Conservation (phyloP, 352 stramenopile species). For the Phytophthora europaea region DNA sequence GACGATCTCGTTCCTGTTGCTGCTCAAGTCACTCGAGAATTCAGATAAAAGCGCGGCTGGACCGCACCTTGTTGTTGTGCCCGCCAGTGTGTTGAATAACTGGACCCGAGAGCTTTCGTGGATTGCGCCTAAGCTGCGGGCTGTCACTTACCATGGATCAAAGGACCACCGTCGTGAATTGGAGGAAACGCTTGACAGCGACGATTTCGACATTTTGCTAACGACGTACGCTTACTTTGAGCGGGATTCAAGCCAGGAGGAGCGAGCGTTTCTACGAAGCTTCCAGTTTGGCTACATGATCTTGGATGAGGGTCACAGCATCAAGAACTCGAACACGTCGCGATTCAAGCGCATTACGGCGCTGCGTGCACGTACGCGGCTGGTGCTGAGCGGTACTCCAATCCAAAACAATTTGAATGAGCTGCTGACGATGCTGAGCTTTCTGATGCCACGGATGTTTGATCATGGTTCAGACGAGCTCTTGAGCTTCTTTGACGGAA, state of each 20-base stretch:
- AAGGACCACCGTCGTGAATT: constrained; percentile 74
- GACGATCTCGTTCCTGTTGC: constrained; percentile 81
- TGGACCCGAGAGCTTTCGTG: constrained; percentile 94
- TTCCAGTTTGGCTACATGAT: constrained; percentile 94
- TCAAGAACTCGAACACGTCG: constrained; percentile 93
- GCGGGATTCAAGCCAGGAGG: constrained; percentile 83
- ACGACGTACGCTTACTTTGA: constrained; percentile 95
- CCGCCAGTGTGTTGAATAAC: constrained; percentile 93
- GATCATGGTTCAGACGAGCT: constrained; percentile 85
- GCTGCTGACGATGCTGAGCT: constrained; percentile 91
- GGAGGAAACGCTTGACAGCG: constrained; percentile 54
- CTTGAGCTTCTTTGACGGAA: constrained; percentile 85
- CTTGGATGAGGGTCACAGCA: constrained; percentile 94
- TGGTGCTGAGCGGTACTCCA: constrained; percentile 90
- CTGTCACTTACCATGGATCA: constrained; percentile 87
- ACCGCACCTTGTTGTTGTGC: constrained; percentile 95
- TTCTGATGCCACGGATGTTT: constrained; percentile 94
- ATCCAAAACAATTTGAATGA: constrained; percentile 94
- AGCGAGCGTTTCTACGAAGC: constrained; percentile 80
- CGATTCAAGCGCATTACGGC: constrained; percentile 91
- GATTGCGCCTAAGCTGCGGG: constrained; percentile 92
- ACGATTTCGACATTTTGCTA: constrained; percentile 88
- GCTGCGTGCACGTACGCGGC: constrained; percentile 71
- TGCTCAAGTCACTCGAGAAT: constrained; percentile 62
- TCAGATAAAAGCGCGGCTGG: constrained; percentile 39